Evolutionary conservation across 2,329 filamentous ascomycete genomes (phyloP), one percentile per base, ranked within the genome.

Genomic region (Pestalotiopsis sp.): DNA sequence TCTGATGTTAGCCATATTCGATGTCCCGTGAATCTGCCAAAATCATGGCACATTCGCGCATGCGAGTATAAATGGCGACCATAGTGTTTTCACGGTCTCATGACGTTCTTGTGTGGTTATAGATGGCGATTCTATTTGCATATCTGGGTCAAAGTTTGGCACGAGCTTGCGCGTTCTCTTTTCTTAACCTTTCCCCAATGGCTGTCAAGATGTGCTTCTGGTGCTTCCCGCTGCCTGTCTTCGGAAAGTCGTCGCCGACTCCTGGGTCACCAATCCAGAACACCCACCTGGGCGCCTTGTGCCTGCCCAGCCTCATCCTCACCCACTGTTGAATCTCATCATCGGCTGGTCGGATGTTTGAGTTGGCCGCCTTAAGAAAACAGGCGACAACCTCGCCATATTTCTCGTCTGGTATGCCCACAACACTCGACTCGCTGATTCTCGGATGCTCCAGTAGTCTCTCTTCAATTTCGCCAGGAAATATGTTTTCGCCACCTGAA

Each of bases 201-300:
- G 45, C 45, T 7, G 17, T 52, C 45, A 52, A 20, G 25, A 59
- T 25, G 17, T 59, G 57, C 83, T 98, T 98, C 82, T 97, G 94
- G 68, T 98, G 95, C 88, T 99, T 99, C 36, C 95, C 95, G 78
- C 94, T 97, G 4, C 94, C 93, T 49, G 96, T 99, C 87, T 97
- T 97, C 23, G 95, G 95, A 78, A 93, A 96, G n/a, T 90, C 88
- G 0, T 91, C 17, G 12, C 57, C 57, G 57, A 36, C 27, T 4
- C 17, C 57, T 5, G 23, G 23, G 25, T 2, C 86, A 82, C 86
- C 86, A 0, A 93, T 85, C 87, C 93, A 97, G 77, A 97, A 97
- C n/a, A 98, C 88, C 77, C 95, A 89, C 80, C 93, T 96, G 0
- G 95, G 95, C 64, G 93, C 93, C 77, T 98, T 88, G 79, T 95